A percentile compares a stretch with the other conserved stretches of the same genome.
Evolutionary conservation across 2,329 filamentous ascomycete species (phyloP).

Genomic region (Raffaelea deltoideospora): DNA sequence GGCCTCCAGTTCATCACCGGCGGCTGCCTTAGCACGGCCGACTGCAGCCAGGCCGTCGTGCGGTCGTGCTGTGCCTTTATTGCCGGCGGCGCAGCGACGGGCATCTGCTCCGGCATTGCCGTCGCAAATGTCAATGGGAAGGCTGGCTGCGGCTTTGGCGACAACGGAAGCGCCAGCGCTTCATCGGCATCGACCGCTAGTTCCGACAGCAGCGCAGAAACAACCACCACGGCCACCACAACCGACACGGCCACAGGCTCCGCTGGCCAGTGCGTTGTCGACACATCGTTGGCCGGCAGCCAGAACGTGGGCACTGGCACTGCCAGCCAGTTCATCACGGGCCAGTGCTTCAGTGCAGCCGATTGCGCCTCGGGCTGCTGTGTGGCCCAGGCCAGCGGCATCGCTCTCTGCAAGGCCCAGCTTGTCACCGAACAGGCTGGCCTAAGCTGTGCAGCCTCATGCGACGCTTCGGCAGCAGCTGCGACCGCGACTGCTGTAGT

Average conservation of each 20-base stretch:
- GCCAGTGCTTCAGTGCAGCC: constrained; percentile 13
- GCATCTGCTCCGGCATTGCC: constrained; percentile 10
- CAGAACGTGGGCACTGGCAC: constrained; percentile 14
- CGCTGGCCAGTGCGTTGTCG: constrained; percentile 9
- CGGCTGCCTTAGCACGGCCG: constrained; percentile 13
- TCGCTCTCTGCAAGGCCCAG: constrained; percentile 7
- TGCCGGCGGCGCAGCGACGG: constrained; percentile 5
- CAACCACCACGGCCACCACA: neutral
- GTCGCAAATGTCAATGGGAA: constrained; percentile 11
- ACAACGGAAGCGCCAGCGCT: constrained; percentile 2
- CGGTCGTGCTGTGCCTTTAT: constrained; percentile 8
- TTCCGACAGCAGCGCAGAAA: neutral
- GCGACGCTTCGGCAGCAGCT: neutral
- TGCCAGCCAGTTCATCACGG: constrained; percentile 15
- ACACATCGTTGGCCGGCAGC: constrained; percentile 18
- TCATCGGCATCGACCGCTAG: neutral
- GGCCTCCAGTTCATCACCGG: constrained; percentile 17
- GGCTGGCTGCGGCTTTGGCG: constrained; percentile 10
- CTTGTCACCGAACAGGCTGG: constrained; percentile 6
- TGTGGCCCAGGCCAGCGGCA: constrained; percentile 8
- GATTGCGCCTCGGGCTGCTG: constrained; percentile 17
- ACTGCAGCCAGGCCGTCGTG: constrained; percentile 12
- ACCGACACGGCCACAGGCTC: neutral
- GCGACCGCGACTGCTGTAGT: neutral
- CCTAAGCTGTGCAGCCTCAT: constrained; percentile 7